phyloP scores from a whole-genome alignment of 2,329 filamentous ascomycete species.

The Sclerotinia minor region DNA sequence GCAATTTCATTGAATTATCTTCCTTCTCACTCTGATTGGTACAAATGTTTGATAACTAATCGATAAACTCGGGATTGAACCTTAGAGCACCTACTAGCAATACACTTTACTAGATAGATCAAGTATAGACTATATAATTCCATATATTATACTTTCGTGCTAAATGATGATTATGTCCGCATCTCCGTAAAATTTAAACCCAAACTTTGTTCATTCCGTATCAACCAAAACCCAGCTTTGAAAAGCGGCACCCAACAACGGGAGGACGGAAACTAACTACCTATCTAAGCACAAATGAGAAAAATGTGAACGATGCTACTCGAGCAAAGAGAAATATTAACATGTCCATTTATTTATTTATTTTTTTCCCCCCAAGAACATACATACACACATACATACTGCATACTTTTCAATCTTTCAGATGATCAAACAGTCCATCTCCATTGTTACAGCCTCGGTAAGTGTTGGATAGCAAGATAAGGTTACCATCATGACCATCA shows the following conservation, averaged over 20 bases:
- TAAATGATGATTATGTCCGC: too few relatives aligned
- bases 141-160: background rate
- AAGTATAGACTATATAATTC: too few relatives aligned
- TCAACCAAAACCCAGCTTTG: background rate
- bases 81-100: too few relatives aligned
- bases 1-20: constrained; percentile 17
- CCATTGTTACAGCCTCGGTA: constrained; percentile 11
- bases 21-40: background rate
- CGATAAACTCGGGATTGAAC: background rate
- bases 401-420: background rate
- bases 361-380: background rate
- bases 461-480: background rate
- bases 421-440: background rate
- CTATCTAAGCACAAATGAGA: too few relatives aligned
- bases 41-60: background rate
- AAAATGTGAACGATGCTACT: background rate
- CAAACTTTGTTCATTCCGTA: background rate
- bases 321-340: background rate
- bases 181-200: too few relatives aligned
- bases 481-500: background rate
- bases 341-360: too few relatives aligned
- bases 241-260: constrained; percentile 1
- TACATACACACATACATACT: too few relatives aligned
- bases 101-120: background rate
- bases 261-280: background rate